Conservation (phyloP, 352 stramenopile species). For the Pythium periplocum region DNA sequence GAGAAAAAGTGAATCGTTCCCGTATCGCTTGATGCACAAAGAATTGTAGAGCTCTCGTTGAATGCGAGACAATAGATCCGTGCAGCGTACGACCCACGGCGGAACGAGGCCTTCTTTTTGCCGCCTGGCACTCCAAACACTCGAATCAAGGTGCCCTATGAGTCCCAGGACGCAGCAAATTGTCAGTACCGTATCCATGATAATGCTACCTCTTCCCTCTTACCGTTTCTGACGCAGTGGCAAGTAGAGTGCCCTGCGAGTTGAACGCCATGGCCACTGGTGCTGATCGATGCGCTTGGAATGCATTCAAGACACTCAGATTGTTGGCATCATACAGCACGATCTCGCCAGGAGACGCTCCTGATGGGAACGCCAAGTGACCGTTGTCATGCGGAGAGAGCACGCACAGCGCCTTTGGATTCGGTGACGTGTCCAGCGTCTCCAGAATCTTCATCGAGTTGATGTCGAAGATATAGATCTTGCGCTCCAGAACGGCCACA, state of each 20-base stretch:
- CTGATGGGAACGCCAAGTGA: slow-evolving; percentile 80
- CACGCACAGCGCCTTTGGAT: slow-evolving; percentile 78
- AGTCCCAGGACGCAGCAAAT: too few relatives aligned
- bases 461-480: slow-evolving; percentile 93
- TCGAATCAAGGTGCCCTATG: slow-evolving; percentile 95
- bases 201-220: background rate
- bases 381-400: slow-evolving; percentile 84
- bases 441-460: slow-evolving; percentile 92
- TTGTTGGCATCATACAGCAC: slow-evolving; percentile 92
- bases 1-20: slow-evolving; percentile 97
- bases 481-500: slow-evolving; percentile 83
- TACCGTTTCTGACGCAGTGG: slow-evolving; percentile 89
- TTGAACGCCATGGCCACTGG: slow-evolving; percentile 90
- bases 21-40: slow-evolving; percentile 95
- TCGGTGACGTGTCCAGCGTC: slow-evolving; percentile 87
- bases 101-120: slow-evolving; percentile 90
- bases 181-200: too few relatives aligned
- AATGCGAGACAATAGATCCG: slow-evolving; percentile 96
- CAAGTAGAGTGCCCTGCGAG: slow-evolving; percentile 74
- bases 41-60: slow-evolving; percentile 89
- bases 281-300: slow-evolving; percentile 83
- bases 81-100: slow-evolving; percentile 93
- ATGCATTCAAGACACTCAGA: slow-evolving; percentile 88
- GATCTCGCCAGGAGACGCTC: slow-evolving; percentile 79
- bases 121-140: slow-evolving; percentile 94